Base-by-base conservation (phyloP, 1,139 yeast genomes). In the Diutina pseudorugosa region DNA sequence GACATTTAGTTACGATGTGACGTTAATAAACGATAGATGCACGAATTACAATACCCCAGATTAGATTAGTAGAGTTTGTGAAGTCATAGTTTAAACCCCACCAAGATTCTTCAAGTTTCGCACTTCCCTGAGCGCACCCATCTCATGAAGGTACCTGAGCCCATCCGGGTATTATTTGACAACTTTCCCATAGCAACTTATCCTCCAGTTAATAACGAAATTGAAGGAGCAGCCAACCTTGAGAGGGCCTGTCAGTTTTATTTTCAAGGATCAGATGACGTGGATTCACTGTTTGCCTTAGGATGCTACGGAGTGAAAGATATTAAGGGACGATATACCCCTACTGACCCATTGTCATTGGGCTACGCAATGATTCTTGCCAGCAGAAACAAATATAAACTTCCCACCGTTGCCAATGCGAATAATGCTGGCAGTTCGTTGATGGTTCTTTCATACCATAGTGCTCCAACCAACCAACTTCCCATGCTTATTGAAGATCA, bases 1-100 rank as follows among this genome's bases (percentile, higher is more conserved):
- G 85, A 81, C 19, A 57, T 53, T 41, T 52, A 52, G 49, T 33
- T 33, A 30, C 30, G 41, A 30, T 19, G 11, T 36, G 50, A 33
- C 50, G 42, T 20, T 14, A 19, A 18, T 30, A 16, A 47, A 30
- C 23, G 45, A 42, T 42, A 42, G 25, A 42, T 42, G n/a, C 36
- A 30, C 36, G 36, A 30, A 27, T 5, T n/a, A n/a, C n/a, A n/a
- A n/a, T n/a, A n/a, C n/a, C n/a, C n/a, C n/a, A n/a, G n/a, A 41
- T 18, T 41, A 40, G 16, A 4, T n/a, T 40, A 12, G n/a, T 11
- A 40, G 14, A 40, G n/a, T n/a, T 40, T 5, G 27, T 25, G 7
- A 5, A 25, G 4, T 25, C 27, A 25, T 25, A 27, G 11, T 27
- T 27, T 27, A 4, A n/a, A n/a, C n/a, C n/a, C 36, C 36, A 12